Evolutionary conservation across 345 rosid species (phyloP).

Genomic region (Euclidium syriacum): DNA sequence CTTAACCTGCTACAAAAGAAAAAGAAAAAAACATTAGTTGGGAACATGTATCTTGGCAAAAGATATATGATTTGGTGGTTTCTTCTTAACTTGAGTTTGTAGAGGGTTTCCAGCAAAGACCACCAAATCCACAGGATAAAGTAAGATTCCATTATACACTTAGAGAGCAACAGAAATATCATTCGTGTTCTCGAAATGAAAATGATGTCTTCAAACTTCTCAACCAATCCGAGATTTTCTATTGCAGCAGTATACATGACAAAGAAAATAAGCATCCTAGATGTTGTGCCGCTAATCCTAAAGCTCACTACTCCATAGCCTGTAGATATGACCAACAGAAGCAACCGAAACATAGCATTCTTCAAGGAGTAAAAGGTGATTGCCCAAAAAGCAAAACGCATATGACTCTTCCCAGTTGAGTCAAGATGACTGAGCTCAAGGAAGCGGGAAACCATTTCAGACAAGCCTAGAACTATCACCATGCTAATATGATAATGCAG

Average conservation of each 20-base stretch:
- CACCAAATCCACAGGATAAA: constrained; percentile 78
- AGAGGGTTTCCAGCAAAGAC: constrained; percentile 64
- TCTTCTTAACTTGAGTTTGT: constrained; percentile 72
- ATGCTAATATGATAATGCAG: constrained; percentile 70
- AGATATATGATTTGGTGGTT: too few species aligned
- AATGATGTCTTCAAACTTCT: constrained; percentile 65
- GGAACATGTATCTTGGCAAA: too few species aligned
- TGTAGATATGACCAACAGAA: constrained; percentile 72
- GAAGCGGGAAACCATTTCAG: constrained; percentile 78
- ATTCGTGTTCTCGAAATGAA: constrained; percentile 56
- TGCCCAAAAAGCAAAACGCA: constrained; percentile 62
- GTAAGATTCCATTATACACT: constrained; percentile 56
- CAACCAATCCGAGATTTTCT: constrained; percentile 58
- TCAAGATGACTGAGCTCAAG: constrained; percentile 51
- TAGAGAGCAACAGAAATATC: constrained; percentile 65
- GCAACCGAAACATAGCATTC: constrained; percentile 73
- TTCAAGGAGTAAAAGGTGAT: constrained; percentile 59
- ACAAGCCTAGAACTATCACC: constrained; percentile 77
- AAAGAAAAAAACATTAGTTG: too few species aligned
- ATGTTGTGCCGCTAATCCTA: constrained; percentile 67
- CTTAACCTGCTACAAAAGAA: constrained; percentile 40
- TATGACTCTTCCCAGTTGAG: constrained; percentile 63
- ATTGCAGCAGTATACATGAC: constrained; percentile 55
- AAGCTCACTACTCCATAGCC: constrained; percentile 77
- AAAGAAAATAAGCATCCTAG: constrained; percentile 61